Evolutionary conservation across 345 rosid species (phyloP).

Genomic region (Linum tenue): DNA sequence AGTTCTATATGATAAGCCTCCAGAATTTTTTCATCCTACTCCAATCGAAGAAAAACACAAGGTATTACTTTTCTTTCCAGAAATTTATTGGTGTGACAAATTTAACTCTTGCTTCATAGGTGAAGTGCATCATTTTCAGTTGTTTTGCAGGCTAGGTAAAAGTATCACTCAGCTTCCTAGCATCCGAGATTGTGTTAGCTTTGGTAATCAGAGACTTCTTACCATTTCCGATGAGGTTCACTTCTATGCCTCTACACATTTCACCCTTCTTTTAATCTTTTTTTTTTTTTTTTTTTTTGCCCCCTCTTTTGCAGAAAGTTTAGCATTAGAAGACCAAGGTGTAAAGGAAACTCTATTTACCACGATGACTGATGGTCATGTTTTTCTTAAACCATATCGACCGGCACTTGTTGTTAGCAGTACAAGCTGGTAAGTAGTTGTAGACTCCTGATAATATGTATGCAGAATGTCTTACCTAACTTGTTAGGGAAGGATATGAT

Average conservation of each 20-base stretch:
- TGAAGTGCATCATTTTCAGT: conserved; percentile 34
- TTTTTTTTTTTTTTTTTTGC: not conserved
- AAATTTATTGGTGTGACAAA: not conserved
- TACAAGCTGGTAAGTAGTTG: conserved; percentile 78
- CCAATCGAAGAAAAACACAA: conserved; percentile 67
- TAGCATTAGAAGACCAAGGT: conserved; percentile 23
- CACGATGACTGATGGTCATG: conserved; percentile 22
- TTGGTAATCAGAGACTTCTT: conserved; percentile 32
- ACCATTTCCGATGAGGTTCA: not conserved
- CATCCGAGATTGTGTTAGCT: conserved; percentile 48
- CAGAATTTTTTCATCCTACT: conserved; percentile 75
- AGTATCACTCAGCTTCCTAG: conserved; percentile 42
- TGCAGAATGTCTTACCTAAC: not conserved
- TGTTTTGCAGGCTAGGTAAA: conserved; percentile 72
- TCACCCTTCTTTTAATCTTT: not conserved
- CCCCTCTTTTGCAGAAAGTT: conserved; percentile 14
- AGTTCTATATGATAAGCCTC: conserved; percentile 92
- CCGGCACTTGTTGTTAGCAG: conserved; percentile 97
- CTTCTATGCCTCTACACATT: not conserved
- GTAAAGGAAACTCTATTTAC: conserved; percentile 60
- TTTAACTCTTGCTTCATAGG: conserved; percentile 5
- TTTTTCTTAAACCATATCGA: conserved; percentile 53
- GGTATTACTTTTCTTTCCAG: conserved; percentile 31
- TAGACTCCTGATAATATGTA: not conserved
- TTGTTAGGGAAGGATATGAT: not conserved